Conservation (phyloP, 1,284 basidiomycete genomes). For the Marasmius fiardii region DNA sequence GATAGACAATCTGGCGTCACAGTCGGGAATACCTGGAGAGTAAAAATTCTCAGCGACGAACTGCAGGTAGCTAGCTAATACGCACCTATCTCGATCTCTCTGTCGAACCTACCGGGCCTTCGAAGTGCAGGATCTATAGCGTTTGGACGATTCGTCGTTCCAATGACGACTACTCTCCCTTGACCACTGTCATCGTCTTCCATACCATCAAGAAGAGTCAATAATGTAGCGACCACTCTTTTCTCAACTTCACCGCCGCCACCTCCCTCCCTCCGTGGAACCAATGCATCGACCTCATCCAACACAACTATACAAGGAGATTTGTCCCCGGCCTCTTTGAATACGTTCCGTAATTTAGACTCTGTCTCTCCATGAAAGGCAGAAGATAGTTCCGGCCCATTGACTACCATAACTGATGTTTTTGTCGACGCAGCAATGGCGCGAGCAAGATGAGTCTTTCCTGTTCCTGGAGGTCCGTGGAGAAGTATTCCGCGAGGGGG, state of each 20-base stretch:
- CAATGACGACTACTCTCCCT: constrained; percentile 87
- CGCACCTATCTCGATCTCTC: constrained; percentile 94
- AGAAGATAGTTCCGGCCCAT: constrained; percentile 92
- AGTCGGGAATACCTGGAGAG: constrained; percentile 80
- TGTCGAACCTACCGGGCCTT: constrained; percentile 92
- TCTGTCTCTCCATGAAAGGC: constrained; percentile 98
- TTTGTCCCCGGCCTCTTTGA: constrained; percentile 77
- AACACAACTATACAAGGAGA: constrained; percentile 92
- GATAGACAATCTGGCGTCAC: constrained; percentile 79
- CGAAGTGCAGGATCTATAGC: constrained; percentile 95
- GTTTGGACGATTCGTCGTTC: constrained; percentile 97
- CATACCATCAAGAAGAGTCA: constrained; percentile 96
- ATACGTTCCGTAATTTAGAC: constrained; percentile 84
- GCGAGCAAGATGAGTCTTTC: constrained; percentile 90
- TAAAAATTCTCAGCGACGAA: not conserved
- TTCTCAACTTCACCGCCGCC: constrained; percentile 93
- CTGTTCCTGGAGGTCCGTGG: constrained; percentile 92
- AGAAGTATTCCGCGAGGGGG: constrained; percentile 89
- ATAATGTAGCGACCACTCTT: constrained; percentile 90
- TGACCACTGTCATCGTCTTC: constrained; percentile 49
- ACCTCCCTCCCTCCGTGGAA: constrained; percentile 85
- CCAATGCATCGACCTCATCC: constrained; percentile 96
- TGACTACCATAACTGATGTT: constrained; percentile 84
- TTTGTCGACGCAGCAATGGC: constrained; percentile 82
- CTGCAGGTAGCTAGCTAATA: not conserved